Evolutionary conservation across 495 filamentous ascomycete species (phyloP).

Genomic region (Aspergillus bridgeri): DNA sequence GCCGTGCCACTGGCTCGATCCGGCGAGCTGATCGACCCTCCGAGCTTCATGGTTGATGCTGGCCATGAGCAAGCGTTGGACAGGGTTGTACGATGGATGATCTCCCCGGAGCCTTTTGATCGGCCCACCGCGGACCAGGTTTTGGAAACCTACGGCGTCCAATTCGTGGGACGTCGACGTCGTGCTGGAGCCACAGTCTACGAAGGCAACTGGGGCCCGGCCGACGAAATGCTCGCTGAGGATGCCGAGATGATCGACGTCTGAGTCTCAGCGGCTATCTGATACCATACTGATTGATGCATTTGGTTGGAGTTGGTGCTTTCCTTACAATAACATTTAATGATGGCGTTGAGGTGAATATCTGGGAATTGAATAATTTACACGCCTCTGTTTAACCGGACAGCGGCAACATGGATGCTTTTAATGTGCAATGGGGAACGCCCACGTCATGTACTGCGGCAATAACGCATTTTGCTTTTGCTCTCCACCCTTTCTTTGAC

Average conservation of each 20-base stretch:
- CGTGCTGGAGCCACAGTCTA: slow-evolving; percentile 85
- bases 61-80: slow-evolving; percentile 70
- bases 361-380: slow-evolving; percentile 20
- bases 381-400: slow-evolving; percentile 10
- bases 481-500: slow-evolving; percentile 5
- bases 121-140: slow-evolving; percentile 75
- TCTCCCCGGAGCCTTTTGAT: slow-evolving; percentile 65
- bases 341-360: slow-evolving; percentile 29
- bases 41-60: slow-evolving; percentile 78
- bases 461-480: neutral
- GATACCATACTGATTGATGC: slow-evolving; percentile 22
- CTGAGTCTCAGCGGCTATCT: slow-evolving; percentile 29
- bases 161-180: slow-evolving; percentile 71
- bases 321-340: slow-evolving; percentile 35
- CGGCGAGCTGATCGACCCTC: slow-evolving; percentile 71
- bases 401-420: neutral
- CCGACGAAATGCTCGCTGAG: slow-evolving; percentile 64
- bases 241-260: slow-evolving; percentile 75
- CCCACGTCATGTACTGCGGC: neutral
- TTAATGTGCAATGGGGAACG: slow-evolving; percentile 4
- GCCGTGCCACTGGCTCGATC: slow-evolving; percentile 39
- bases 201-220: slow-evolving; percentile 93
- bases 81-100: slow-evolving; percentile 84
- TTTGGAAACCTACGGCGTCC: slow-evolving; percentile 61
- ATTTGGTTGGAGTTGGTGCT: slow-evolving; percentile 7